Conservation (phyloP, 2,329 filamentous ascomycete genomes). For the Cordyceps fumosorosea region DNA sequence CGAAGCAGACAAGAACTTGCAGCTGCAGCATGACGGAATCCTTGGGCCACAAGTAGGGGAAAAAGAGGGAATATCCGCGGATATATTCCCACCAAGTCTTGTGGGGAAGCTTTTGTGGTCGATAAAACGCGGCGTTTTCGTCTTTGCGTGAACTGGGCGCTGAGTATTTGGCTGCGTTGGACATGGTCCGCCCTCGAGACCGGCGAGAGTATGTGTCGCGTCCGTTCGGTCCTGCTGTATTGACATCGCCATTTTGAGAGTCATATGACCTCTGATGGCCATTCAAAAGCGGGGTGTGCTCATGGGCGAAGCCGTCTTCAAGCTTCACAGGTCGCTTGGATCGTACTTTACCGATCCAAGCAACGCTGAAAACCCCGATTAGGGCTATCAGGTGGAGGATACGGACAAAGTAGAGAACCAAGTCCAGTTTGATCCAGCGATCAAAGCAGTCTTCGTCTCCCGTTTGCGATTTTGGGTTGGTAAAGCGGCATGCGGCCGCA, state of each 20-base stretch:
- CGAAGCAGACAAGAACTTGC: conserved; percentile 74
- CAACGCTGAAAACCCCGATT: conserved; percentile 40
- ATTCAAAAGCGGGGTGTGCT: conserved; percentile 58
- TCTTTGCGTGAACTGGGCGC: conserved; percentile 39
- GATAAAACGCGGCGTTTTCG: conserved; percentile 74
- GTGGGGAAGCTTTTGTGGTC: conserved; percentile 76
- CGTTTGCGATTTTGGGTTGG: conserved; percentile 27
- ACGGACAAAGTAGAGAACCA: conserved; percentile 61
- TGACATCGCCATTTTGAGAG: conserved; percentile 23
- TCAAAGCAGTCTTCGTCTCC: conserved; percentile 26
- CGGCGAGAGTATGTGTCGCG: conserved; percentile 20
- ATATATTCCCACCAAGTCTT: conserved; percentile 97
- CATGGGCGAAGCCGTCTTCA: conserved; percentile 40
- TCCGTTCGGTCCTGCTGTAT: conserved; percentile 14
- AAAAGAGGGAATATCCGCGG: conserved; percentile 85
- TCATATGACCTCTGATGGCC: conserved; percentile 31
- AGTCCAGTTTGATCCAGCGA: conserved; percentile 46
- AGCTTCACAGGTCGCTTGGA: conserved; percentile 29
- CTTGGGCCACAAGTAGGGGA: conserved; percentile 93
- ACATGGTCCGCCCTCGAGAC: conserved; percentile 29
- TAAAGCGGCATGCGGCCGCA: conserved; percentile 61
- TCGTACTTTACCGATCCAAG: conserved; percentile 35
- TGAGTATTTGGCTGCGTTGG: conserved; percentile 30
- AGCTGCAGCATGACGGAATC: conserved; percentile 68
- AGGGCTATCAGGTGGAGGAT: conserved; percentile 59